Evolutionary conservation across 108 stramenopile genomes (phyloP).

Genomic region (Cyclotella atomus): DNA sequence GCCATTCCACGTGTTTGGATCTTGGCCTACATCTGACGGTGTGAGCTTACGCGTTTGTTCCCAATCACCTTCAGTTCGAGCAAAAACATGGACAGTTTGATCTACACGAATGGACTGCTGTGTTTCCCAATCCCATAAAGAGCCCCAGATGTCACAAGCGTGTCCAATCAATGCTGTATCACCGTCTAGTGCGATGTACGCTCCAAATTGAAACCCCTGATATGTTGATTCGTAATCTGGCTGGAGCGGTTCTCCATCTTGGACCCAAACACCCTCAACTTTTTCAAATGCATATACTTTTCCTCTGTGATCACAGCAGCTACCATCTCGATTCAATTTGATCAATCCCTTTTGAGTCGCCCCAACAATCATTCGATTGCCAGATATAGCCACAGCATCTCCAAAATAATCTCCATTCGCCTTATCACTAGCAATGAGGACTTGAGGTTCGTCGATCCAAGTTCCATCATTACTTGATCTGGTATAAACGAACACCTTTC

Average conservation of each 20-base stretch:
- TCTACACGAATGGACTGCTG: too few species aligned
- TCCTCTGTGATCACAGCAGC: not conserved
- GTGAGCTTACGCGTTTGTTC: not conserved
- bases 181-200: conserved; percentile 5
- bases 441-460: not conserved
- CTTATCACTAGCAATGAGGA: not conserved
- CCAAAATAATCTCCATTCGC: conserved; percentile 12
- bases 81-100: conserved; percentile 5
- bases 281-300: not conserved
- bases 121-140: too few species aligned
- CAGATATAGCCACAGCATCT: not conserved
- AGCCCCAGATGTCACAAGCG: not conserved
- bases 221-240: not conserved
- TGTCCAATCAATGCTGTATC: conserved; percentile 13
- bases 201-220: conserved; percentile 3
- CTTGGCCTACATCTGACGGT: not conserved
- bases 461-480: not conserved
- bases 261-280: not conserved
- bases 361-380: not conserved
- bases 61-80: not conserved
- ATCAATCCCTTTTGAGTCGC: not conserved
- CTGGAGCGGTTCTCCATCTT: not conserved
- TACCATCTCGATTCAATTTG: not conserved
- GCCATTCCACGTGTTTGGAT: not conserved
- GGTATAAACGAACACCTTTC: conserved; percentile 1